phyloP scores from a whole-genome alignment of 768 basidiomycete species.

The Naematelia aurantialba region DNA sequence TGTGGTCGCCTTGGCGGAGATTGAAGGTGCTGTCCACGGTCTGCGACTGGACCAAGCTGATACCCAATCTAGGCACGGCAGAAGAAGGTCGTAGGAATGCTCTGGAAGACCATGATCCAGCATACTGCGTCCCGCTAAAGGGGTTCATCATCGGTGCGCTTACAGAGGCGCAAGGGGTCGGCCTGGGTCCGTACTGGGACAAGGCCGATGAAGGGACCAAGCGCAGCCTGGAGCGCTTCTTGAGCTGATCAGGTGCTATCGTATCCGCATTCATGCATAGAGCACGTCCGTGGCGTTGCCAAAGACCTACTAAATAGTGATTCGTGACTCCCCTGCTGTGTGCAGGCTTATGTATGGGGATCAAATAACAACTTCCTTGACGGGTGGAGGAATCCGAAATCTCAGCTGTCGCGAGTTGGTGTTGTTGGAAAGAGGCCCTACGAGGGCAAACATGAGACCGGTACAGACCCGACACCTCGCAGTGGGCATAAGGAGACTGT shows the following conservation, averaged over 20 bases:
- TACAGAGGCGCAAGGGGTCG: constrained; percentile 32
- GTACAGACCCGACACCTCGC: too few relatives aligned
- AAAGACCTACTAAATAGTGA: too few relatives aligned
- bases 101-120: constrained; percentile 37
- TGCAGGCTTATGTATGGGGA: too few relatives aligned
- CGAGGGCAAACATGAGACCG: too few relatives aligned
- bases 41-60: not conserved
- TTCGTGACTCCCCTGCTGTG: too few relatives aligned
- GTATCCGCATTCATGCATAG: too few relatives aligned
- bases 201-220: constrained; percentile 42
- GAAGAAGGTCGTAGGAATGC: constrained; percentile 29
- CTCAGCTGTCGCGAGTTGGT: too few relatives aligned
- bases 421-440: too few relatives aligned
- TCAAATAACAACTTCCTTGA: too few relatives aligned
- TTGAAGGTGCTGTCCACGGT: constrained; percentile 24
- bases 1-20: constrained; percentile 22
- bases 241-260: not conserved
- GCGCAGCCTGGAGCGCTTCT: constrained; percentile 25
- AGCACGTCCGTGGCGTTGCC: not conserved
- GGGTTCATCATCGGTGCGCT: constrained; percentile 33
- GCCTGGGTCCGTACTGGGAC: constrained; percentile 45
- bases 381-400: too few relatives aligned
- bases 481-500: too few relatives aligned
- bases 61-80: constrained; percentile 23
- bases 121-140: constrained; percentile 29